Conservation (phyloP, 2,329 filamentous ascomycete species). For the Cladosporium austrohemisphaericum region DNA sequence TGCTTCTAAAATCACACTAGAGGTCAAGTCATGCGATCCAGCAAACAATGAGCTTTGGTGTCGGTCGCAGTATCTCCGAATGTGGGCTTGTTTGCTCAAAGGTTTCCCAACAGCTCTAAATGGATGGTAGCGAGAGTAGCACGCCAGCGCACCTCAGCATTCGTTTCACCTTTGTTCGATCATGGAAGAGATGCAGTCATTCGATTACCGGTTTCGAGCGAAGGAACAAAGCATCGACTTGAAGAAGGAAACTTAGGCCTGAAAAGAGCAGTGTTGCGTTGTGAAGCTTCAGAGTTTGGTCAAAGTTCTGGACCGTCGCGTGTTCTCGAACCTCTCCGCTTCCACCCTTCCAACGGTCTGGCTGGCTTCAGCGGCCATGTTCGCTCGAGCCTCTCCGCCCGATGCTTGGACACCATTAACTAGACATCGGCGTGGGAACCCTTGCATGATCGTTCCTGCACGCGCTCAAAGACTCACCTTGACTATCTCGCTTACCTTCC, state of each 20-base stretch:
- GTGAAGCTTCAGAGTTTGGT: slow-evolving; percentile 2
- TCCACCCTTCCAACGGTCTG: slow-evolving; percentile 12
- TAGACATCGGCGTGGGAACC: too few relatives aligned
- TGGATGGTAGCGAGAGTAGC: not conserved
- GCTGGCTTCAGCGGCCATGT: not conserved
- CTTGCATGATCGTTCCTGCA: too few relatives aligned
- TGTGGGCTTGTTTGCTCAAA: not conserved
- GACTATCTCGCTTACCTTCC: too few relatives aligned
- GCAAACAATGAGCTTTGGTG: not conserved
- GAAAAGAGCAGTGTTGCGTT: too few relatives aligned
- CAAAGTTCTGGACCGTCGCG: slow-evolving; percentile 7
- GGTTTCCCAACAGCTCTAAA: not conserved
- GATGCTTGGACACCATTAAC: not conserved
- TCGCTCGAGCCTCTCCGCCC: not conserved
- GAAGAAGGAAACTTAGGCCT: not conserved
- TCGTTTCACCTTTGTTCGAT: not conserved
- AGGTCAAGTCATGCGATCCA: not conserved
- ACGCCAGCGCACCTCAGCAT: not conserved
- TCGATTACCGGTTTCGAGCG: too few relatives aligned
- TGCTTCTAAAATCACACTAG: not conserved
- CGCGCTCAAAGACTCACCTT: too few relatives aligned
- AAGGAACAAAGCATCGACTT: not conserved
- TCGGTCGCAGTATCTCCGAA: not conserved
- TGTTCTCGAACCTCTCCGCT: slow-evolving; percentile 3
- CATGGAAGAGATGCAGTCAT: not conserved